A percentile compares a stretch with the other conserved stretches of the same genome.
Conservation (phyloP, 1,139 yeast species). For the Candida pseudoviswanathii region DNA sequence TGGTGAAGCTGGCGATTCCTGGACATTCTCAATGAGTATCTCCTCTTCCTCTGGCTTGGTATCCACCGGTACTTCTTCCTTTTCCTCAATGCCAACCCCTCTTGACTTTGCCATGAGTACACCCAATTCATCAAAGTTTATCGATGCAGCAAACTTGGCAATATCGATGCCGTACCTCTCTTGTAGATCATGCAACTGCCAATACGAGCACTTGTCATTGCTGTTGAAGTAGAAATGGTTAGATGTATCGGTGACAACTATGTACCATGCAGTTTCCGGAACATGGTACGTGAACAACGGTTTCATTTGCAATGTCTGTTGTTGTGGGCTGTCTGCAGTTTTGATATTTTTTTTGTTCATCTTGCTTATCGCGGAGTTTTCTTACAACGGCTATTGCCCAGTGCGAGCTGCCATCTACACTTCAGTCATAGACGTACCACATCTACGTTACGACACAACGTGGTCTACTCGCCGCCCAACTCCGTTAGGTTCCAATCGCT, state of each 20-base stretch:
- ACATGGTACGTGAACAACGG: conserved; percentile 23
- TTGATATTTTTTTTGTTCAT: neutral
- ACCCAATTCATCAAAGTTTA: conserved; percentile 34
- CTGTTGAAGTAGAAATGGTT: conserved; percentile 37
- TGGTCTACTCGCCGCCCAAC: no score
- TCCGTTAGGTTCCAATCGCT: no score
- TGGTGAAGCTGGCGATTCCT: neutral
- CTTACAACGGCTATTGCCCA: no score
- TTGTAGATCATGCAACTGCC: conserved; percentile 37
- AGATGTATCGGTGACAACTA: conserved; percentile 30
- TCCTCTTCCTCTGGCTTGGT: conserved; percentile 14
- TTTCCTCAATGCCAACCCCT: conserved; percentile 24
- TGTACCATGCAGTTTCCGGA: conserved; percentile 27
- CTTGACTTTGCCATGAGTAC: conserved; percentile 33
- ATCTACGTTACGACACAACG: no score
- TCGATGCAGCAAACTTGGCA: conserved; percentile 16
- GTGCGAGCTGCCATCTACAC: no score
- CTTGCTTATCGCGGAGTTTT: neutral
- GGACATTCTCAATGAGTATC: conserved; percentile 2
- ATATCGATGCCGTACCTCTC: conserved; percentile 19
- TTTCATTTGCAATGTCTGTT: conserved; percentile 10
- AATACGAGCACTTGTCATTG: conserved; percentile 23
- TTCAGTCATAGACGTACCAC: no score
- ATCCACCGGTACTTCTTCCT: conserved; percentile 12
- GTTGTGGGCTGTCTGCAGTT: neutral